These are phyloP conservation scores for Spinacia oleracea DNA, from an alignment of 179 eudicot species.

Conservation along the genomic window DNA sequence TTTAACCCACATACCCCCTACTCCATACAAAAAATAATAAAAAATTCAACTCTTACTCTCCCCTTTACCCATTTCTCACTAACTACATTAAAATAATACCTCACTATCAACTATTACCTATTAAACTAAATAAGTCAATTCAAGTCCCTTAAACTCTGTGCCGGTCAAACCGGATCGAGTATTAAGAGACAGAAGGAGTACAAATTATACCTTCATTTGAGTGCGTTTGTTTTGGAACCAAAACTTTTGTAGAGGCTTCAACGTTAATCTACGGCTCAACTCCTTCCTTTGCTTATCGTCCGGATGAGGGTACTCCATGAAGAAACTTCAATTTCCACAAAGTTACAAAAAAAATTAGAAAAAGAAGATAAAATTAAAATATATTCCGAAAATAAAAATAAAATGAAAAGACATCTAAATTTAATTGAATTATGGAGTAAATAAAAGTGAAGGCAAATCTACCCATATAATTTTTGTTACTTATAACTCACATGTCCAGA, in stretches of 20 bases:
- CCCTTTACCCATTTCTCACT: too few species aligned
- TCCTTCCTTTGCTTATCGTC: slow-evolving; percentile 66
- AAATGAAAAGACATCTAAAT: background rate
- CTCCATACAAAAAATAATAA: too few species aligned
- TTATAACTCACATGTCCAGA: too few species aligned
- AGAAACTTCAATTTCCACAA: slow-evolving; percentile 30
- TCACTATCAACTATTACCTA: too few species aligned
- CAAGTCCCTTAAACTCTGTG: too few species aligned
- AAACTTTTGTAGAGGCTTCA: slow-evolving; percentile 61
- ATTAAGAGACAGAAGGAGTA: background rate
- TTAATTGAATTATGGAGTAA: background rate
- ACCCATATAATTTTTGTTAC: too few species aligned
- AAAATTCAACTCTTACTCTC: too few species aligned
- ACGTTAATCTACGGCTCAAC: slow-evolving; percentile 43
- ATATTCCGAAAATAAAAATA: background rate
- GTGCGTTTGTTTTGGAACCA: slow-evolving; percentile 70
- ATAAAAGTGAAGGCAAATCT: too few species aligned
- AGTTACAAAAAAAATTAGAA: background rate
- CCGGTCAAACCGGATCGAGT: too few species aligned
- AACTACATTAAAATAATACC: too few species aligned
- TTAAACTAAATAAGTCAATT: too few species aligned
- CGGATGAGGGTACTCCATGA: slow-evolving; percentile 61
- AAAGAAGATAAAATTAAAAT: background rate
- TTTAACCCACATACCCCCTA: too few species aligned
- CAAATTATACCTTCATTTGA: slow-evolving; percentile 52